A percentile compares a stretch with the other conserved stretches of the same genome.
phyloP scores from a whole-genome alignment of 2,329 filamentous ascomycete species.

The Pyricularia sp. region DNA sequence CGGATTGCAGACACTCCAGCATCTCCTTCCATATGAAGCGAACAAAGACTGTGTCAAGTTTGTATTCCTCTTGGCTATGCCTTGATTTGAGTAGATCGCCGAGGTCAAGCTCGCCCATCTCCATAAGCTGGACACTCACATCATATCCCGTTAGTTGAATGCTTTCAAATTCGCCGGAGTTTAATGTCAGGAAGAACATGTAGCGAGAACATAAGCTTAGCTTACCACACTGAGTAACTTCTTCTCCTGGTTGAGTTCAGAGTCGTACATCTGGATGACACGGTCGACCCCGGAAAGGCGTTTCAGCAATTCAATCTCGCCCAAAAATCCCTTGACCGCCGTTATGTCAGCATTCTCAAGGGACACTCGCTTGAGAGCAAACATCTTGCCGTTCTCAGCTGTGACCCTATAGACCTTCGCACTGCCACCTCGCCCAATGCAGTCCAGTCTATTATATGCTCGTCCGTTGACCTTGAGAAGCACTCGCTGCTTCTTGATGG shows the following conservation, averaged over 20 bases:
- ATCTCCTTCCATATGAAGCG: constrained; percentile 99
- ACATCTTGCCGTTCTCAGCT: constrained; percentile 92
- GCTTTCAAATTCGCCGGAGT: neutral
- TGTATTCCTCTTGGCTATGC: constrained; percentile 61
- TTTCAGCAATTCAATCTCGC: constrained; percentile 84
- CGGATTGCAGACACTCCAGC: constrained; percentile 86
- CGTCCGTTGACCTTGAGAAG: constrained; percentile 86
- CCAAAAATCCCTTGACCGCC: constrained; percentile 80
- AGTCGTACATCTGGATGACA: constrained; percentile 85
- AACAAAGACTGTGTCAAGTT: constrained; percentile 81
- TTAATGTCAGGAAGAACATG: neutral
- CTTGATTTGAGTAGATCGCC: constrained; percentile 72
- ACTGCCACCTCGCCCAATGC: constrained; percentile 84
- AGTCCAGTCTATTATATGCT: constrained; percentile 80
- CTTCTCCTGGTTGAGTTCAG: constrained; percentile 88
- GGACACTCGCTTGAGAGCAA: constrained; percentile 87
- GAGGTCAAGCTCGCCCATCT: constrained; percentile 90
- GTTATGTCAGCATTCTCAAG: constrained; percentile 81
- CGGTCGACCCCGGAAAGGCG: constrained; percentile 78
- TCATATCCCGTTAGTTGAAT: neutral
- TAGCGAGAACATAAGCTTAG: constrained; percentile 12
- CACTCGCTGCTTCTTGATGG: constrained; percentile 62
- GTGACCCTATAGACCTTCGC: constrained; percentile 94
- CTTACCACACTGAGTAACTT: constrained; percentile 75
- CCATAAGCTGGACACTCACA: constrained; percentile 64